Conservation (phyloP, 768 basidiomycete genomes). For the Trametes cingulata region DNA sequence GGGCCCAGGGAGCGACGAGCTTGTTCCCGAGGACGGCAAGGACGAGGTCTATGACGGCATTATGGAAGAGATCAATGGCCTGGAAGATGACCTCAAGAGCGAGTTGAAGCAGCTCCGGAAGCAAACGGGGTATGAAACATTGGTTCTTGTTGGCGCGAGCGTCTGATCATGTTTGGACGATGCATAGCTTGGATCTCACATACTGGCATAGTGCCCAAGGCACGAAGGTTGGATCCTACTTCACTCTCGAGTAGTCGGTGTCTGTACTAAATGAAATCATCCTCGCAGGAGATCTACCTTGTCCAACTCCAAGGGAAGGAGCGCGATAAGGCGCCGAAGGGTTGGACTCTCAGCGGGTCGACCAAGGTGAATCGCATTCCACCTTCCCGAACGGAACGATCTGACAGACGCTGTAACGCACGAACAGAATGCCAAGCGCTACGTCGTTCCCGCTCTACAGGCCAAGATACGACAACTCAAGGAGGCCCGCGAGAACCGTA, state of each 20-base stretch:
- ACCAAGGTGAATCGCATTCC: conserved; percentile 62
- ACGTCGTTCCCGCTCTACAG: conserved; percentile 72
- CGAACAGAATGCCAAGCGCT: conserved; percentile 78
- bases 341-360: conserved; percentile 78
- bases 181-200: conserved; percentile 48
- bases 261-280: neutral
- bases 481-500: conserved; percentile 90
- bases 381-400: no score
- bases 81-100: conserved; percentile 74
- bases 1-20: conserved; percentile 55
- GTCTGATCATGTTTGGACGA: conserved; percentile 24
- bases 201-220: conserved; percentile 83
- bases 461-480: conserved; percentile 78
- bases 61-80: conserved; percentile 61
- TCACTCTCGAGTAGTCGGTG: neutral
- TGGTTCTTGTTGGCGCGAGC: conserved; percentile 1
- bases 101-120: conserved; percentile 66
- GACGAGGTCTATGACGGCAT: conserved; percentile 84
- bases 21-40: conserved; percentile 82
- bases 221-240: conserved; percentile 62
- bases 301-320: conserved; percentile 64
- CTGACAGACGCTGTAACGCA: neutral
- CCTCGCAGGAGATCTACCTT: conserved; percentile 81
- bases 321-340: conserved; percentile 66
- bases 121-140: conserved; percentile 57